These are phyloP conservation scores for Xylaria acuta DNA, from an alignment of 495 filamentous ascomycete species.

Conservation along the genomic window DNA sequence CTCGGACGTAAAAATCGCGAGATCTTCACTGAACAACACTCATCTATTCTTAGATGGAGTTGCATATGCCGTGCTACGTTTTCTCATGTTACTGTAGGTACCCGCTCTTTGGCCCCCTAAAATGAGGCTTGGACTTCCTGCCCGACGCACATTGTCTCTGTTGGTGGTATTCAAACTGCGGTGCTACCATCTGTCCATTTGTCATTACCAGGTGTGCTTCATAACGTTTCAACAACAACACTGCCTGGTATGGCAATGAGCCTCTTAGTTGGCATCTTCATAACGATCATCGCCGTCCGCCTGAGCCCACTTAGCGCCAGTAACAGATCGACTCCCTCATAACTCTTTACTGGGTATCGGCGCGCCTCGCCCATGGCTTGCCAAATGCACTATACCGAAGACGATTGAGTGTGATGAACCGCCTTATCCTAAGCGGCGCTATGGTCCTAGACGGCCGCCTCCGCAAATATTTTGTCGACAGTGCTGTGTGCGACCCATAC, in stretches of 20 bases:
- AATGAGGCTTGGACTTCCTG: neutral
- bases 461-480: neutral
- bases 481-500: neutral
- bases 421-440: neutral
- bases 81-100: conserved; percentile 11
- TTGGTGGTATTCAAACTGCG: conserved; percentile 6
- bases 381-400: neutral
- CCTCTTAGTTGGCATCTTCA: neutral
- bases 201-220: neutral
- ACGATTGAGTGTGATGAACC: neutral
- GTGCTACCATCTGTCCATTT: neutral
- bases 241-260: neutral
- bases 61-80: neutral
- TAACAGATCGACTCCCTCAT: neutral
- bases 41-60: conserved; percentile 24
- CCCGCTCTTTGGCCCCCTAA: conserved; percentile 1
- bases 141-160: neutral
- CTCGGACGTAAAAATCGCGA: neutral
- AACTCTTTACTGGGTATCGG: too few relatives aligned
- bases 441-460: neutral
- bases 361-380: neutral
- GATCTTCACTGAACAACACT: neutral
- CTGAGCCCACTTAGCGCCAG: neutral
- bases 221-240: conserved; percentile 1
- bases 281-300: neutral